Evolutionary conservation across 2,329 filamentous ascomycete genomes (phyloP).

Genomic region (Fusarium sp.): DNA sequence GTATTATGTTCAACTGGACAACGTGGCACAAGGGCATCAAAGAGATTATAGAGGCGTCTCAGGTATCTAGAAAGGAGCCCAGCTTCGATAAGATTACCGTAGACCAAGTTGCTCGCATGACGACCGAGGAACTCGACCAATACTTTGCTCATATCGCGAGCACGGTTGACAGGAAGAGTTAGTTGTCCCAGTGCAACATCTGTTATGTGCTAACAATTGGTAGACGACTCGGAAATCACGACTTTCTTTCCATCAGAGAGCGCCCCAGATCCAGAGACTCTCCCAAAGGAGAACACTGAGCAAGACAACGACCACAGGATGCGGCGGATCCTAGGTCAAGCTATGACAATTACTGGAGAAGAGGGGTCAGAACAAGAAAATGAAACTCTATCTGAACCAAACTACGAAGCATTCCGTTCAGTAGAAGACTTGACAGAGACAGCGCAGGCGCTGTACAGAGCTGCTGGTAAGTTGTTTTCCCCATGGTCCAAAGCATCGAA

Average conservation of each 20-base stretch:
- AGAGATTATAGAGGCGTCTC: slow-evolving; percentile 27
- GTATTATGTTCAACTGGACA: slow-evolving; percentile 73
- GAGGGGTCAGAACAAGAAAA: slow-evolving; percentile 14
- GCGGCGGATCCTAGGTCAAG: slow-evolving; percentile 40
- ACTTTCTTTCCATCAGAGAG: slow-evolving; percentile 55
- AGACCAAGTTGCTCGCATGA: slow-evolving; percentile 73
- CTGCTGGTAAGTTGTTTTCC: slow-evolving; percentile 48
- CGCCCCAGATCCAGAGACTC: slow-evolving; percentile 27
- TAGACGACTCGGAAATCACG: slow-evolving; percentile 50
- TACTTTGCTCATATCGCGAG: slow-evolving; percentile 67
- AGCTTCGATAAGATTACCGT: slow-evolving; percentile 69
- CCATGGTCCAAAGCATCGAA: not conserved
- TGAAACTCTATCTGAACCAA: slow-evolving; percentile 7
- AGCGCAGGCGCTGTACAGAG: slow-evolving; percentile 52
- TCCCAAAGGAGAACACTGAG: slow-evolving; percentile 42
- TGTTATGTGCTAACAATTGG: slow-evolving; percentile 17
- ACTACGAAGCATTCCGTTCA: slow-evolving; percentile 52
- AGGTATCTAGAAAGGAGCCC: slow-evolving; percentile 23
- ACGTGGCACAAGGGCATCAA: slow-evolving; percentile 72
- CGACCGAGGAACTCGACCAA: slow-evolving; percentile 70
- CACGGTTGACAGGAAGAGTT: slow-evolving; percentile 53
- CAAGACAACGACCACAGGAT: slow-evolving; percentile 46
- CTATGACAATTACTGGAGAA: slow-evolving; percentile 26
- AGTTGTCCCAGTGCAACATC: slow-evolving; percentile 4
- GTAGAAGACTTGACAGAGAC: slow-evolving; percentile 51